These are phyloP conservation scores for Stephania cephalantha DNA, from an alignment of 164 flowering plant genomes.

Conservation along the genomic window DNA sequence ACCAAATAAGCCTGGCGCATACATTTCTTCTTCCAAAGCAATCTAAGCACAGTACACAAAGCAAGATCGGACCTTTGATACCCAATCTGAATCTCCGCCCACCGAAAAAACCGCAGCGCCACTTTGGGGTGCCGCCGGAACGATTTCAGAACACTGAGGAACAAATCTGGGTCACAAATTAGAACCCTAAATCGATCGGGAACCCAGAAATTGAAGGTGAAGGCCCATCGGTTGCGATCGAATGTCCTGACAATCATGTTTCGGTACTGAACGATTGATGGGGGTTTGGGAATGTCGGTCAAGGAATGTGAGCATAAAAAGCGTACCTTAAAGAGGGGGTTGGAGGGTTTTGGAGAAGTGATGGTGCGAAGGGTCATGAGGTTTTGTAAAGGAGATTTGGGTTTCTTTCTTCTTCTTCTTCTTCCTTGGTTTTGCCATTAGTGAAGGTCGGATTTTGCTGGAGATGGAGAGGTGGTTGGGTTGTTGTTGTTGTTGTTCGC, in stretches of 20 bases:
- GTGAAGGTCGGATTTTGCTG: neutral
- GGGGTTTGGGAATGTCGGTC: neutral
- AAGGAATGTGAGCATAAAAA: constrained; percentile 10
- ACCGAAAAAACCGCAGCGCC: constrained; percentile 46
- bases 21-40: constrained; percentile 30
- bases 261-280: constrained; percentile 20
- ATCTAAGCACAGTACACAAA: constrained; percentile 38
- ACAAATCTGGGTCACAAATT: constrained; percentile 32
- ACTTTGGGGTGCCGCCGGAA: constrained; percentile 30
- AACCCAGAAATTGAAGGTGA: constrained; percentile 16
- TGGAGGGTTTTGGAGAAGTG: constrained; percentile 17
- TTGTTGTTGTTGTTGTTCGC: neutral
- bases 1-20: constrained; percentile 32
- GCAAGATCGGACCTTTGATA: constrained; percentile 29
- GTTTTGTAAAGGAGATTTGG: neutral
- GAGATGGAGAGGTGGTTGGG: neutral
- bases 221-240: constrained; percentile 19
- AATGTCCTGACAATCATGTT: constrained; percentile 25
- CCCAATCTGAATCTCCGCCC: constrained; percentile 47
- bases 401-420: neutral
- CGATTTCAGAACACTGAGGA: constrained; percentile 32
- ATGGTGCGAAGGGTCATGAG: constrained; percentile 32
- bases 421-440: neutral
- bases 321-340: constrained; percentile 20
- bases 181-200: constrained; percentile 26